Base-by-base conservation (phyloP, 148 eudicot genomes). In the Chenopodium berlandieri region DNA sequence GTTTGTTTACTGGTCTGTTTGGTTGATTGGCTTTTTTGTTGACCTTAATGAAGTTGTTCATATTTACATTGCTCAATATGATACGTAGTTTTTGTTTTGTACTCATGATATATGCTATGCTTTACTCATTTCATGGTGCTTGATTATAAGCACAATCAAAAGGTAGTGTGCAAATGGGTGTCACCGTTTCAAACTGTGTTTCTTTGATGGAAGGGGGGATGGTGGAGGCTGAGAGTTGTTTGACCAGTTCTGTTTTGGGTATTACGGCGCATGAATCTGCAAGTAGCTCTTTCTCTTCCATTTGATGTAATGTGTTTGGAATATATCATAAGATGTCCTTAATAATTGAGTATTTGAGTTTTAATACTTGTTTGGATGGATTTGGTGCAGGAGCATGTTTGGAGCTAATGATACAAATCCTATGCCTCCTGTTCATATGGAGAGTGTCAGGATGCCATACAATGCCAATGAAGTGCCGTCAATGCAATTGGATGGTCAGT, bases 401-500 rank as follows among this genome's bases (percentile, higher is more conserved):
- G 94, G 89, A 70, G 87, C 80, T 82, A 75, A 79, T 77, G 83
- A 81, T 82, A 78, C 83, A 27, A 83, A 85, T 86, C 79, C 80
- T 30, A 34, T 66, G 54, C 76, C 85, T 82, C 89, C 90, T 23
- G 80, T 81, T 79, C 84, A 86, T 46, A 70, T 78, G 72, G 89
- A 88, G 81, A 82, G 80, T 65, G 81, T 80, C 70, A 73, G 79
- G 77, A 69, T 83, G 40, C 91, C 85, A n/a, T 86, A 80, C 84
- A 84, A 84, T 82, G 65, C 79, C 9, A 86, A 83, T 80, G 66
- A 80, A 47, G 79, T 80, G 75, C 83, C 88, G 34, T 88, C 83
- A 76, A 82, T 88, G 81, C 89, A 90, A 82, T 78, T 86, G 81
- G 91, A 90, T 79, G 91, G 91, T 85, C 32, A 80, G 86, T 78